Evolutionary conservation across 2,329 filamentous ascomycete species (phyloP), one percentile per base, ranked within the genome.

Genomic region (Alternaria solani): DNA sequence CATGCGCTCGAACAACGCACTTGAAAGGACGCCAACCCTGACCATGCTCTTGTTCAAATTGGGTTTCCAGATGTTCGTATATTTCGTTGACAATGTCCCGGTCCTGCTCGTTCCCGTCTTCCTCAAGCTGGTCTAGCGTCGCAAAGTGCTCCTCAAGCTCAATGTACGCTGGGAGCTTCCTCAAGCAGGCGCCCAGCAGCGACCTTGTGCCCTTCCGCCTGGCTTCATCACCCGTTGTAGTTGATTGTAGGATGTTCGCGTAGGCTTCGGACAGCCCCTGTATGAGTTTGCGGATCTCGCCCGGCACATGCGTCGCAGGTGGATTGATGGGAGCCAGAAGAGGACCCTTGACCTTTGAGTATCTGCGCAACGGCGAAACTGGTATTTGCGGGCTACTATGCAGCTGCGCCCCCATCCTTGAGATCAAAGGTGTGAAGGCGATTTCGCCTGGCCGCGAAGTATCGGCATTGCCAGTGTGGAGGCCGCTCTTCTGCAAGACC

Each of bases 1-100:
- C 79, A 68, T 82, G 80, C 23, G 80, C 77, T 28, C 80, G 69
- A 5, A 81, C 78, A 1, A 81, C 74, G 25, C 80, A 73, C 28
- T 77, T 77, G 51, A 83, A 73, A 2, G 72, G 72, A 5, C 72
- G 66, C 79, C 80, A 82, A 20, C 77, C 79, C 26, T 73, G 66
- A 14, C 74, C 75, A 14, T 62, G 51, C 4, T 64, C 57, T 28
- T 75, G 70, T 48, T 78, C 78, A 52, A 80, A 75, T 3, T 64
- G 63, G 11, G 68, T 61, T 54, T 81, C 79, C 5, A 82, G 70
- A 18, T 81, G 73, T 12, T 71, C 68, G 60, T 81, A 81, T 8
- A 82, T 68, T 28, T 80, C 78, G 16, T 68, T 70, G 7, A 71
- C 67, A 7, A 78, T 62, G 49, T 81, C 80, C 5, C 72, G 69